Evolutionary conservation across 139 green algal genomes (phyloP), one percentile per base, ranked within the genome.

Genomic region (Auxenochlorella pyrenoidosa): DNA sequence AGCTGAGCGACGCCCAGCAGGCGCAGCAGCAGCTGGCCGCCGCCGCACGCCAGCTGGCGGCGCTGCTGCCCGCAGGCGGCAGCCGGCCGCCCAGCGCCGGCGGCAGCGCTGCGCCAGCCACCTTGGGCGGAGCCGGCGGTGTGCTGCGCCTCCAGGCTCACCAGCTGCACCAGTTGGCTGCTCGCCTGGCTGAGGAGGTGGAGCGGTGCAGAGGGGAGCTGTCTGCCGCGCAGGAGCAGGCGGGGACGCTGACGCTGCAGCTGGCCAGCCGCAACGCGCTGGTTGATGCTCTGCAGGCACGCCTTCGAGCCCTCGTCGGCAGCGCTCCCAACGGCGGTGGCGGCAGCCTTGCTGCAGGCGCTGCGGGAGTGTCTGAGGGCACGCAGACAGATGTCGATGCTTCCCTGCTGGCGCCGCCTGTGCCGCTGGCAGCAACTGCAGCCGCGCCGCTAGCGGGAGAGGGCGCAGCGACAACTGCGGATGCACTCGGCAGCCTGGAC

Each of bases 401-500:
- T 2, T 21, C 63, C 4, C 59, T 84, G 38, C 79, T 84, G 38
- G 58, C 36, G 26, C 36, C 59, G 38, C 59, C 79, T 5, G 26
- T 59, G 1, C 58, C 59, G 10, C 40, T 47, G 30, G 63, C 41
- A 30, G 60, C 80, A 5, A 22, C 40, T 28, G 22, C 59, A 36
- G 79, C 38, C 32, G 5, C 32, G 44, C 30, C 24, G 54, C 51
- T 10, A 2, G 36, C 19, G 18, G 36, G 36, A 36, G 63, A 32
- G 3, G 22, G 36, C 4, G 58, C 58, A 5, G 58, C 36, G 2
- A 36, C 34, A 8, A 32, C 63, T 1, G 40, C 80, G 2, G 82
- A 86, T 38, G 84, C 84, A 5, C 75, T 88, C 38, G 41, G 75
- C 75, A 88, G 84, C 59, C 21, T 88, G 38, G 84, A 88, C 21